phyloP scores from a whole-genome alignment of 176 grass and related monocot genomes.

The Tuctoria greenei region DNA sequence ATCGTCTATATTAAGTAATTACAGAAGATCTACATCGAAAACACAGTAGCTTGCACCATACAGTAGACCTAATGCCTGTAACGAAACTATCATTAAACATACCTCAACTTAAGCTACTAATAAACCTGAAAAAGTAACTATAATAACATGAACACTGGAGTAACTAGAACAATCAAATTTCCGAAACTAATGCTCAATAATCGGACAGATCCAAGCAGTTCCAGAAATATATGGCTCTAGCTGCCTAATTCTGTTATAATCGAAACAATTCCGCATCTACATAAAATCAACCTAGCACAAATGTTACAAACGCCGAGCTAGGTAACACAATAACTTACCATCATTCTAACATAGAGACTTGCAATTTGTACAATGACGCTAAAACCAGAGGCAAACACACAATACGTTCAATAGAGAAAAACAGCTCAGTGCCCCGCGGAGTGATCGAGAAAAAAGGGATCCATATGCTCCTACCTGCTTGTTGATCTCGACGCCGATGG shows the following conservation, averaged over 20 bases:
- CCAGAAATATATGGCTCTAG: background rate
- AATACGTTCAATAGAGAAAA: background rate
- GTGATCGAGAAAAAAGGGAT: background rate
- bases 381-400: background rate
- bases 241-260: background rate
- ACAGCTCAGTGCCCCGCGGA: background rate
- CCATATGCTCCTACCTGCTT: slow-evolving; percentile 52
- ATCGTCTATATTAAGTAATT: too few species aligned
- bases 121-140: background rate
- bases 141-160: background rate
- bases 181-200: background rate
- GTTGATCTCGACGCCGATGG: slow-evolving; percentile 83
- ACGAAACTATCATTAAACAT: too few species aligned
- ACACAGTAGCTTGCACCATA: too few species aligned
- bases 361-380: background rate
- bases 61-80: too few species aligned
- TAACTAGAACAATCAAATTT: too few species aligned
- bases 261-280: background rate
- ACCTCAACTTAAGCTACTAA: too few species aligned
- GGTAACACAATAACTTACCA: background rate
- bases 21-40: too few species aligned
- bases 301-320: background rate
- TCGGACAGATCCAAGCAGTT: background rate
- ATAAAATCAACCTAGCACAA: background rate
- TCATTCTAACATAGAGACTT: background rate